Conservation (phyloP, 345 rosid genomes). For the Nasturtium officinale region DNA sequence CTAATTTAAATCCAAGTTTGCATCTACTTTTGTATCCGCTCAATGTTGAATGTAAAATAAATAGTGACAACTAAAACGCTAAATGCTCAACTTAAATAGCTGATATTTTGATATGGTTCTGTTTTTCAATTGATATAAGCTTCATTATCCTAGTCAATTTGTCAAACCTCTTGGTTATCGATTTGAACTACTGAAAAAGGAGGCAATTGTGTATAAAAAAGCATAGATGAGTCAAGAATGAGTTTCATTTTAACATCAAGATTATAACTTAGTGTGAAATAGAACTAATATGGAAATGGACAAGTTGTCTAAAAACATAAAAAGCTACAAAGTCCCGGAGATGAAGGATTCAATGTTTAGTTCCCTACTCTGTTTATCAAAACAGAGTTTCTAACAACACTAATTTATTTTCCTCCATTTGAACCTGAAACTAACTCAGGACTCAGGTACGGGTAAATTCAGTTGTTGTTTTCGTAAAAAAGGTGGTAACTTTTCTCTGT, state of each 20-base stretch:
- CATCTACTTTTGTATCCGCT: background rate
- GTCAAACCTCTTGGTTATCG: background rate
- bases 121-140: background rate
- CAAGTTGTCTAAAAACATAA: background rate
- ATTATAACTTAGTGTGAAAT: background rate
- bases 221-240: background rate
- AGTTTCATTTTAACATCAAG: background rate
- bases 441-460: background rate
- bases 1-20: slow-evolving; percentile 7
- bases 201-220: background rate
- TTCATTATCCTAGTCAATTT: background rate
- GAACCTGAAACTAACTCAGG: slow-evolving; percentile 11
- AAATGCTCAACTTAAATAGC: background rate
- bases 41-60: background rate
- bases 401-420: background rate
- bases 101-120: background rate
- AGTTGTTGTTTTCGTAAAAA: background rate
- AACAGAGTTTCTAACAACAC: slow-evolving; percentile 12
- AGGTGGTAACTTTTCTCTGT: background rate
- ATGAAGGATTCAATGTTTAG: background rate
- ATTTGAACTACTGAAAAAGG: background rate
- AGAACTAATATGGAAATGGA: background rate
- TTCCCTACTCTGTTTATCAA: slow-evolving; percentile 5
- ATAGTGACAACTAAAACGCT: background rate
- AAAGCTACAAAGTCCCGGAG: background rate